Evolutionary conservation across 225 moss, liverwort and hornwort species (phyloP).

Genomic region (Rhytidiadelphus loreus): DNA sequence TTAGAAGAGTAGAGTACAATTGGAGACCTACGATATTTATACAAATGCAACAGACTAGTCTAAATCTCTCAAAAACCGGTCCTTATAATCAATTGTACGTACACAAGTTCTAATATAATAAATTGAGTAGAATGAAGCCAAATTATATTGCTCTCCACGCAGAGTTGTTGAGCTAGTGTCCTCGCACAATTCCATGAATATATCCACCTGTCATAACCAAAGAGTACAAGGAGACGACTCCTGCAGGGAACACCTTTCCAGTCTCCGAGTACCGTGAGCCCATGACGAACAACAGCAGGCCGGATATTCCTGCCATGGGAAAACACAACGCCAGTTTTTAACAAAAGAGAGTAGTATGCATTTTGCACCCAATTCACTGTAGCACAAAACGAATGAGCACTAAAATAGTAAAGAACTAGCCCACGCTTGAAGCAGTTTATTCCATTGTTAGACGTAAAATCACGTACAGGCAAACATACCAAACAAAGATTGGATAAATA

Average conservation of each 20-base stretch:
- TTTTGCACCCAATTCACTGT: background rate
- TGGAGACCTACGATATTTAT: background rate
- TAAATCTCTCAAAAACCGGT: background rate
- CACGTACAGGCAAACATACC: background rate
- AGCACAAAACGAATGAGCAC: background rate
- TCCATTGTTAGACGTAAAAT: background rate
- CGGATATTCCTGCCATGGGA: constrained; percentile 65
- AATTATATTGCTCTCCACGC: background rate
- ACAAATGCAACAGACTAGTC: background rate
- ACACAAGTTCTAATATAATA: background rate
- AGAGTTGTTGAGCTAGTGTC: constrained; percentile 10
- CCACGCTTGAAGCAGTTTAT: background rate
- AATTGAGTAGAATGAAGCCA: background rate
- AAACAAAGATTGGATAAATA: background rate
- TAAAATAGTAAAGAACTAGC: background rate
- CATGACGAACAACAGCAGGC: constrained; percentile 62
- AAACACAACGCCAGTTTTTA: background rate
- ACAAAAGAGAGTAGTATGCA: background rate
- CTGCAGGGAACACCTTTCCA: constrained; percentile 86
- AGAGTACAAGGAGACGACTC: constrained; percentile 76
- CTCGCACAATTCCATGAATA: constrained; percentile 72
- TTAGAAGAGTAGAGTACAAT: background rate
- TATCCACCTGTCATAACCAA: constrained; percentile 92
- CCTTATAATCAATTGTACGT: background rate
- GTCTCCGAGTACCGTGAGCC: constrained; percentile 62